Percentiles rank a stretch among this genome's conserved stretches.
These are phyloP conservation scores for Globisporangium okanoganense DNA, from an alignment of 352 stramenopile species.

Conservation along the genomic window DNA sequence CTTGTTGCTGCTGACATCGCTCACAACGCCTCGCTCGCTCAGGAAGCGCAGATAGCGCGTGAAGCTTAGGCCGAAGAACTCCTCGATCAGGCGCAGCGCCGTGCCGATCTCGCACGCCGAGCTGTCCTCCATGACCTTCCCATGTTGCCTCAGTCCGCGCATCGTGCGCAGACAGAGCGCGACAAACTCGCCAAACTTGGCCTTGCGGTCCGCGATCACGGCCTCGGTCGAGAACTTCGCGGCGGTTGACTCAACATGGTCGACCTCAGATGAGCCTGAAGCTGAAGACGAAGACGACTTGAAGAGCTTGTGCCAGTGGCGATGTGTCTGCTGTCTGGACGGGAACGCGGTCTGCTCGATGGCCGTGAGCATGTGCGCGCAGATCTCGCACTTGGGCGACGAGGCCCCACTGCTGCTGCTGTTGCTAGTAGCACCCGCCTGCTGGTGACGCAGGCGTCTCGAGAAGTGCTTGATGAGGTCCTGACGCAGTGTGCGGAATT, in stretches of 20 bases:
- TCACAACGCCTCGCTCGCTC: slow-evolving; percentile 54
- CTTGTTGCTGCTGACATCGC: slow-evolving; percentile 16
- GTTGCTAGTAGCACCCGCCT: not conserved
- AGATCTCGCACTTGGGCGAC: slow-evolving; percentile 41
- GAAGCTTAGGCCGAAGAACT: slow-evolving; percentile 71
- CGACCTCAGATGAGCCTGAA: not conserved
- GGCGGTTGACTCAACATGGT: not conserved
- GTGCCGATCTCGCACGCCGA: slow-evolving; percentile 54
- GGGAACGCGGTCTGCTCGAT: slow-evolving; percentile 50
- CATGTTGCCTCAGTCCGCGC: slow-evolving; percentile 62
- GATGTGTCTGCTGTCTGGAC: slow-evolving; percentile 28
- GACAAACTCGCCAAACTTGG: slow-evolving; percentile 55
- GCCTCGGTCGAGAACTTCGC: not conserved
- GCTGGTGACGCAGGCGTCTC: slow-evolving; percentile 23
- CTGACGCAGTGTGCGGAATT: slow-evolving; percentile 55
- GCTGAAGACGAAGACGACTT: not conserved
- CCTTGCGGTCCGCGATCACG: slow-evolving; percentile 48
- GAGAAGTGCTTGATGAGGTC: slow-evolving; percentile 62
- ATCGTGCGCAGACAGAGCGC: slow-evolving; percentile 43
- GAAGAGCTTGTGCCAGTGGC: slow-evolving; percentile 28
- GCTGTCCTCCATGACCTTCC: slow-evolving; percentile 41
- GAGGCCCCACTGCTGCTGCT: not conserved
- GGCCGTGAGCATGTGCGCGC: slow-evolving; percentile 53
- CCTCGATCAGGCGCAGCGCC: slow-evolving; percentile 50
- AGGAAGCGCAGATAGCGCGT: slow-evolving; percentile 62